phyloP scores from a whole-genome alignment of 345 rosid species.

The Carallia pectinifolia region DNA sequence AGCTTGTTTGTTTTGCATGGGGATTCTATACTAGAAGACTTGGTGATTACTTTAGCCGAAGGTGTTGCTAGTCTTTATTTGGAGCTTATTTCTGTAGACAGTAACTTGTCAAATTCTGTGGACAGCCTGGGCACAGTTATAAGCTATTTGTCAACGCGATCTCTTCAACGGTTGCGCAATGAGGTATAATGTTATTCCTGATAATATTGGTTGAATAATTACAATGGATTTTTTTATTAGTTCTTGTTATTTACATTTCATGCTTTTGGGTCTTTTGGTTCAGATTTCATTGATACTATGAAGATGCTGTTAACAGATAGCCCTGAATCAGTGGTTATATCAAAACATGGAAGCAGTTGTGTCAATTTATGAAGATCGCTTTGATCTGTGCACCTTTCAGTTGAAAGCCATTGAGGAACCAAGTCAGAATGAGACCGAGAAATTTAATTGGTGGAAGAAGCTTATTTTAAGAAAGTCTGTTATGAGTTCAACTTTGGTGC shows the following conservation, averaged over 20 bases:
- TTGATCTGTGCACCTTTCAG: conserved; percentile 69
- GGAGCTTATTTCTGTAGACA: conserved; percentile 91
- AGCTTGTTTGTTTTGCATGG: conserved; percentile 57
- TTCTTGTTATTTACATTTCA: background rate
- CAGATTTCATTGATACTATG: background rate
- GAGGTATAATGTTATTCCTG: conserved; percentile 47
- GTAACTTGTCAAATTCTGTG: conserved; percentile 62
- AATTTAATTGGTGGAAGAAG: conserved; percentile 67
- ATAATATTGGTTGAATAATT: background rate
- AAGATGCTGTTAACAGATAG: conserved; percentile 48
- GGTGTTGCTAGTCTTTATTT: conserved; percentile 74
- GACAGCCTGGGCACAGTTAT: conserved; percentile 49
- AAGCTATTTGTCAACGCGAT: conserved; percentile 78
- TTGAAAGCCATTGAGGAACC: conserved; percentile 44
- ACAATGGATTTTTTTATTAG: background rate
- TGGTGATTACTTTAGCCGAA: conserved; percentile 81
- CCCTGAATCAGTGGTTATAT: conserved; percentile 84
- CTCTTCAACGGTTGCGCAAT: conserved; percentile 81
- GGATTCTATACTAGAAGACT: conserved; percentile 77
- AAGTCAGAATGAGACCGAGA: conserved; percentile 34
- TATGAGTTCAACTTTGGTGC: conserved; percentile 35
- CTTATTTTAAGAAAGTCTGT: conserved; percentile 37
- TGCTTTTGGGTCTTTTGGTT: background rate
- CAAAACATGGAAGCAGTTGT: conserved; percentile 83
- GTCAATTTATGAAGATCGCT: conserved; percentile 90